Conservation (phyloP, 1,284 basidiomycete genomes). For the Kwoniella shivajii region DNA sequence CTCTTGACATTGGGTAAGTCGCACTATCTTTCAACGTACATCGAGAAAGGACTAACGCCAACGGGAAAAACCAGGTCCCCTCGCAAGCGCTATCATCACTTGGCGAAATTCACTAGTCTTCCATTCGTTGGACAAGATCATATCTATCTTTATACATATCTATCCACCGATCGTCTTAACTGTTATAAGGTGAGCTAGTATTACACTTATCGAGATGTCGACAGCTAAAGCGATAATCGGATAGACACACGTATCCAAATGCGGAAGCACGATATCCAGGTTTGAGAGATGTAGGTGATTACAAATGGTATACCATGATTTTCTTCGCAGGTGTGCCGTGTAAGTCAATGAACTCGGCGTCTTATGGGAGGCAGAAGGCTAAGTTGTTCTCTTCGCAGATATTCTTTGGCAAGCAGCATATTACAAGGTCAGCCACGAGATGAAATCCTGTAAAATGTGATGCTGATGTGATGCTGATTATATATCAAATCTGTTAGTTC, state of each 20-base stretch:
- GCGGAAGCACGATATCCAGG: slow-evolving; percentile 75
- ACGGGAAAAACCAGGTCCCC: slow-evolving; percentile 58
- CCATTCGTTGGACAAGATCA: slow-evolving; percentile 91
- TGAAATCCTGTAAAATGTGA: background rate
- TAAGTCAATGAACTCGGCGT: slow-evolving; percentile 23
- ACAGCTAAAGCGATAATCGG: slow-evolving; percentile 9
- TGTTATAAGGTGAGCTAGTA: slow-evolving; percentile 69
- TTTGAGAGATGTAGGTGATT: slow-evolving; percentile 57
- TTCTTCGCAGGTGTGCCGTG: slow-evolving; percentile 48
- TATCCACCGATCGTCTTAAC: slow-evolving; percentile 81
- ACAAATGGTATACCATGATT: slow-evolving; percentile 53
- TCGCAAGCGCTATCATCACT: slow-evolving; percentile 90
- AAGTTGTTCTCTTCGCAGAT: slow-evolving; percentile 66
- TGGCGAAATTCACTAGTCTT: slow-evolving; percentile 96
- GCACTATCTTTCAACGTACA: background rate
- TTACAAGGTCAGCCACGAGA: slow-evolving; percentile 69
- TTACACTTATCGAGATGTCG: background rate
- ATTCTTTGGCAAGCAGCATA: slow-evolving; percentile 84
- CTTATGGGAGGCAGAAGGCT: background rate
- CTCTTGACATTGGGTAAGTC: slow-evolving; percentile 71
- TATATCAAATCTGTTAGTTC: slow-evolving; percentile 58
- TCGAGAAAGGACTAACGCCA: background rate
- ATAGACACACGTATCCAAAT: slow-evolving; percentile 30
- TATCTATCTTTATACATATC: slow-evolving; percentile 85
- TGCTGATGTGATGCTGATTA: background rate